phyloP scores from a whole-genome alignment of 768 basidiomycete species.

The Lanmaoa rubissima region DNA sequence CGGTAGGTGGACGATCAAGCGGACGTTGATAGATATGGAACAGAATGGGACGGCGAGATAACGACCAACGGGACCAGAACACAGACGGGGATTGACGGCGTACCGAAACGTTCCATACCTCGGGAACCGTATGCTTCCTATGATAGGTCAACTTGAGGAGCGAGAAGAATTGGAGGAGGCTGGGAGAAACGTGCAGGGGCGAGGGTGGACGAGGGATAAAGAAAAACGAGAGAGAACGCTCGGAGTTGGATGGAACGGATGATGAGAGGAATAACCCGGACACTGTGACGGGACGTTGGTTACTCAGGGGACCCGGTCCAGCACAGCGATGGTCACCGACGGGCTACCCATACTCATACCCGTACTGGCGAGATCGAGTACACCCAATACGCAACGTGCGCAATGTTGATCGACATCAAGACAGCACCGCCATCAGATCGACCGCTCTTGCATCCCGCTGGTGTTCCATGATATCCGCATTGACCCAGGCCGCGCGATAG shows the following conservation, averaged over 20 bases:
- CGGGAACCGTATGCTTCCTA: not conserved
- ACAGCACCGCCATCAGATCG: not conserved
- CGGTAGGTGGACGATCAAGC: not conserved
- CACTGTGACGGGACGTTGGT: not conserved
- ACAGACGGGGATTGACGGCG: conserved; percentile 7
- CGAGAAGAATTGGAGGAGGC: not conserved
- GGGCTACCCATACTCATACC: not conserved
- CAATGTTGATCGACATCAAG: conserved; percentile 1
- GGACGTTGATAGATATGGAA: not conserved
- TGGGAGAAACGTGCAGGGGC: not conserved
- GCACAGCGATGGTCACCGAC: not conserved
- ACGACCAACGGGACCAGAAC: not conserved
- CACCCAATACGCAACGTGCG: not conserved
- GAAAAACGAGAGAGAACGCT: not conserved
- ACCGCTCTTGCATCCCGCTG: not conserved
- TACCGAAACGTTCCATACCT: conserved; percentile 1
- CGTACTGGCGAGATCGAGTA: not conserved
- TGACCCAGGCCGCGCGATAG: not conserved
- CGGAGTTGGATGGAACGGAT: not conserved
- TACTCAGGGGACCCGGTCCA: not conserved
- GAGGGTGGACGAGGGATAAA: not conserved
- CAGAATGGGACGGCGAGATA: not conserved
- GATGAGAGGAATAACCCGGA: not conserved
- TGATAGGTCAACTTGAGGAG: too few species aligned
- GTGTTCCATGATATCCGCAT: not conserved